A percentile compares a stretch with the other conserved stretches of the same genome.
These are phyloP conservation scores for Trichocomaceae sp. DNA, from an alignment of 2,329 filamentous ascomycete genomes.

Conservation along the genomic window DNA sequence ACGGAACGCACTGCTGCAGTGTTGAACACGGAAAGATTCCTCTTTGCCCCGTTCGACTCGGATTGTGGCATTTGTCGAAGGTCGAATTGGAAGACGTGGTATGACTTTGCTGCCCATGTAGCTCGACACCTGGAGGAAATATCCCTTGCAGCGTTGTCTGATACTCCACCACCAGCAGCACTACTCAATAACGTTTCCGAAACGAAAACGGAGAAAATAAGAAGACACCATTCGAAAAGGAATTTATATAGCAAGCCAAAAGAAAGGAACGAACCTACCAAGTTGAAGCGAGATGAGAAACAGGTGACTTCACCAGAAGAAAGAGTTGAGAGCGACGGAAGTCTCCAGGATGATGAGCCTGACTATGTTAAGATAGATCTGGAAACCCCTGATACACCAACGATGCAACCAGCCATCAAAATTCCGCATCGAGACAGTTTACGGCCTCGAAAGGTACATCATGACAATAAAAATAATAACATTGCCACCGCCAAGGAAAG, in stretches of 20 bases:
- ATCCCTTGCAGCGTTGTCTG: not conserved
- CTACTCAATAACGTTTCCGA: not conserved
- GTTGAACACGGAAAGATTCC: slow-evolving; percentile 1
- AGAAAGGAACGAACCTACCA: not conserved
- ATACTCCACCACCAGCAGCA: not conserved
- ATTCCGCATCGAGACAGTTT: slow-evolving; percentile 4
- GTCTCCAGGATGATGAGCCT: not conserved
- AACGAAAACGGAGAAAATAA: not conserved
- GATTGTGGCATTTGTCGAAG: slow-evolving; percentile 5
- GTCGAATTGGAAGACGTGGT: slow-evolving; percentile 7
- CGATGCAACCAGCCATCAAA: not conserved
- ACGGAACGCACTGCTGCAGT: slow-evolving; percentile 6
- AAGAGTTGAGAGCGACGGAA: not conserved
- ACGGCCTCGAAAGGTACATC: slow-evolving; percentile 2
- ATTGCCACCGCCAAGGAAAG: not conserved
- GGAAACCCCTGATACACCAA: not conserved
- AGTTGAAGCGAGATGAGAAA: not conserved
- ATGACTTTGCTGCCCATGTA: slow-evolving; percentile 3
- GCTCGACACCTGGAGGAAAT: slow-evolving; percentile 10
- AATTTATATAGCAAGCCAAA: not conserved
- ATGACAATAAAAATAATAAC: too few species aligned
- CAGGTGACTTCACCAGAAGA: not conserved
- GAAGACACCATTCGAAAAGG: not conserved
- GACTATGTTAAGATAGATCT: not conserved
- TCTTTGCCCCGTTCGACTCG: slow-evolving; percentile 1